phyloP scores from a whole-genome alignment of 257 asterid genomes.

The Dorcoceras hygrometricum region DNA sequence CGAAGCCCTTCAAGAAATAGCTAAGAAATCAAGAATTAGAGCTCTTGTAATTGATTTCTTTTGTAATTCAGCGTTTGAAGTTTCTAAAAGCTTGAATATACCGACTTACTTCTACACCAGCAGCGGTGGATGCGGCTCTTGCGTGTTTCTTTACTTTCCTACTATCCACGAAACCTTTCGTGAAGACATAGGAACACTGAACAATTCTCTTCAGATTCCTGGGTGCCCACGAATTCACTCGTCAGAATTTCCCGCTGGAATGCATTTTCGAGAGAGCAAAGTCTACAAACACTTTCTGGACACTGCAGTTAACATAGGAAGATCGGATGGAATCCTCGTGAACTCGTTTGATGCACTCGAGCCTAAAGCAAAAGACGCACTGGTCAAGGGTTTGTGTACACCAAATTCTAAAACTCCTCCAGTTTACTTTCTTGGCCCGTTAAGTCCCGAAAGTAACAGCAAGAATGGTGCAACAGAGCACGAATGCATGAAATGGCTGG shows the following conservation, averaged over 20 bases:
- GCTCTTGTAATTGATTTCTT: constrained; percentile 41
- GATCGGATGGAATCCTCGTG: constrained; percentile 27
- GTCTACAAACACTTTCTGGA: constrained; percentile 23
- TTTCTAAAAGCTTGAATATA: constrained; percentile 26
- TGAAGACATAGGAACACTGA: neutral
- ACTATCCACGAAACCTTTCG: constrained; percentile 22
- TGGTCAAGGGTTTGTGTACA: constrained; percentile 33
- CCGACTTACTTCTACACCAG: constrained; percentile 35
- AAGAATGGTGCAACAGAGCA: constrained; percentile 20
- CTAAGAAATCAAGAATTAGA: constrained; percentile 23
- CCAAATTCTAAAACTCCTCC: constrained; percentile 47
- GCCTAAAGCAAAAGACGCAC: constrained; percentile 29
- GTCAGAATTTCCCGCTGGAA: constrained; percentile 21
- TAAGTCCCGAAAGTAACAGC: constrained; percentile 7
- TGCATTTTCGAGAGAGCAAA: constrained; percentile 25
- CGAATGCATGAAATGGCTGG: constrained; percentile 54
- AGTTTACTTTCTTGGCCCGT: constrained; percentile 44
- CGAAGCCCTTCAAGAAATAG: constrained; percentile 29
- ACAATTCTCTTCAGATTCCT: constrained; percentile 23
- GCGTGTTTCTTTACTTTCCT: constrained; percentile 25
- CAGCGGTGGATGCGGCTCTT: constrained; percentile 26
- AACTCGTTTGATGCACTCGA: constrained; percentile 33
- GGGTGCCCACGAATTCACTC: constrained; percentile 30
- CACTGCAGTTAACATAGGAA: constrained; percentile 24
- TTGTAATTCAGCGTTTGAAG: constrained; percentile 34